Percentiles rank a stretch among this genome's conserved stretches.
These are phyloP conservation scores for Phytophthora hibernalis DNA, from an alignment of 352 stramenopile genomes.

Conservation along the genomic window DNA sequence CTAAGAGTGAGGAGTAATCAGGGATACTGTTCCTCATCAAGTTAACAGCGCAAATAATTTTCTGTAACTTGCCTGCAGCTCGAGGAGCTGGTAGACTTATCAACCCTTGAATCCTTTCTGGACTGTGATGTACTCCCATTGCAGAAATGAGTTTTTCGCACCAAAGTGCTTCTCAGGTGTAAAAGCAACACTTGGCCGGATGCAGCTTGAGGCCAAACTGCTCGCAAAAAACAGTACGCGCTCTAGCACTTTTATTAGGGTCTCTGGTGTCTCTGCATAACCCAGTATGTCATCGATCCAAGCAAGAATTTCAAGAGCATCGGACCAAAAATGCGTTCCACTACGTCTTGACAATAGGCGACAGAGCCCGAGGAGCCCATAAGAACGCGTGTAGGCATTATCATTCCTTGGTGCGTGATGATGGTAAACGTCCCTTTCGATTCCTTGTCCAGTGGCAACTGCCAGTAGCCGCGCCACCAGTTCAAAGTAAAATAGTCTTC, in stretches of 20 bases:
- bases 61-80: constrained; percentile 12
- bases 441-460: constrained; percentile 9
- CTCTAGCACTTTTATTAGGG: neutral
- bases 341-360: constrained; percentile 6
- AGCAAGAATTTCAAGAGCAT: constrained; percentile 1
- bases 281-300: constrained; percentile 20
- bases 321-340: constrained; percentile 2
- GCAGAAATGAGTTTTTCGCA: constrained; percentile 17
- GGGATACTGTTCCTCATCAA: constrained; percentile 29
- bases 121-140: neutral
- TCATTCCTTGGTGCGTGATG: constrained; percentile 7
- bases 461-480: constrained; percentile 4
- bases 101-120: constrained; percentile 8
- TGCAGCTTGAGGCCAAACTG: constrained; percentile 17
- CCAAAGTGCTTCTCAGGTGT: constrained; percentile 4
- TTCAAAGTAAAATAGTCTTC: constrained; percentile 11
- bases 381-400: constrained; percentile 4
- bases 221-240: neutral
- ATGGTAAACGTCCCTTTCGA: constrained; percentile 14
- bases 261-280: neutral
- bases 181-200: constrained; percentile 4
- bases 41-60: constrained; percentile 32
- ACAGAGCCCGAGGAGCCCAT: constrained; percentile 14
- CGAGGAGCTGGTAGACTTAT: neutral
- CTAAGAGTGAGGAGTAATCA: neutral